Conservation (phyloP, 331 rosid species). For the Arachis monticola region DNA sequence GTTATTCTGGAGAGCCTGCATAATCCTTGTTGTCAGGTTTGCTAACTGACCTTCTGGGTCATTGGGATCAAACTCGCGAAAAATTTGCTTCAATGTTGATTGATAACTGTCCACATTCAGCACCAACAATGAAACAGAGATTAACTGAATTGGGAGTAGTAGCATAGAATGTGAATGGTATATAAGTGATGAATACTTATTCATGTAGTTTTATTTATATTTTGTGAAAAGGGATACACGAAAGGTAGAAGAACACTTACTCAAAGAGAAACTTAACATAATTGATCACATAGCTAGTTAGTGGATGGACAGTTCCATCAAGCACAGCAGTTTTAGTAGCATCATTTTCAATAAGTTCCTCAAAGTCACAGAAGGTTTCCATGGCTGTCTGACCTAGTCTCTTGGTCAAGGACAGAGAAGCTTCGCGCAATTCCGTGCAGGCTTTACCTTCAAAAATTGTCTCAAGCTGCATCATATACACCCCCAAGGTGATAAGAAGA, state of each 20-base stretch:
- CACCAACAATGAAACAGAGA: neutral
- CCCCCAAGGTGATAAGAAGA: constrained; percentile 1
- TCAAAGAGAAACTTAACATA: constrained; percentile 86
- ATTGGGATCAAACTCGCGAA: constrained; percentile 69
- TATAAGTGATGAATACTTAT: neutral
- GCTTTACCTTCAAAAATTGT: constrained; percentile 72
- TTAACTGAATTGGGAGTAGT: neutral
- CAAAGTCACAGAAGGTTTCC: constrained; percentile 94
- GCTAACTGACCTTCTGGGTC: constrained; percentile 83
- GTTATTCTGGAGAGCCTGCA: constrained; percentile 95
- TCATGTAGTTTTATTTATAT: neutral
- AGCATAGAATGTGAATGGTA: neutral
- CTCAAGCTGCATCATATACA: constrained; percentile 58
- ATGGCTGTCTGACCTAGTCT: constrained; percentile 95
- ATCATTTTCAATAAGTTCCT: constrained; percentile 97
- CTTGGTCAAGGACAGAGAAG: constrained; percentile 71
- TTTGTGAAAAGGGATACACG: neutral
- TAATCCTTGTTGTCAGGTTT: constrained; percentile 80
- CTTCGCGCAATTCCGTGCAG: constrained; percentile 80
- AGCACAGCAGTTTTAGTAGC: constrained; percentile 91
- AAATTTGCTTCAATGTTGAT: constrained; percentile 80
- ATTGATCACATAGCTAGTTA: constrained; percentile 96
- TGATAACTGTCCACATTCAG: constrained; percentile 68
- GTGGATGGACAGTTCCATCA: constrained; percentile 98
- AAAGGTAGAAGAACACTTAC: constrained; percentile 55